phyloP scores from a whole-genome alignment of 805 yeast species.

The Pichia ethanolica region DNA sequence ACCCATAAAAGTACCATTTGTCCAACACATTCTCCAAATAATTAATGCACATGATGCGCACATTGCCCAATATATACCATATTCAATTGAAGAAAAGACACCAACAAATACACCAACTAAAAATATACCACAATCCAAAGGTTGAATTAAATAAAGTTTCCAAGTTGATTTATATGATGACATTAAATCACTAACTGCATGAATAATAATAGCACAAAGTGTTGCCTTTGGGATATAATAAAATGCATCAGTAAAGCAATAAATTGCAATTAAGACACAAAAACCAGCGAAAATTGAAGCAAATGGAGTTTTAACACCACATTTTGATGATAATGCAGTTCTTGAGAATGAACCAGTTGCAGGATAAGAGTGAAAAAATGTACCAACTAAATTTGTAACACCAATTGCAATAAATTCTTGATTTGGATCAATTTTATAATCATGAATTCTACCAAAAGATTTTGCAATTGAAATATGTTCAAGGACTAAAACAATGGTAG shows the following conservation, averaged over 20 bases:
- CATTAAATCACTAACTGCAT: slow-evolving; percentile 85
- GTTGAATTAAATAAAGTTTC: slow-evolving; percentile 64
- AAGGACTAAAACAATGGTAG: slow-evolving; percentile 71
- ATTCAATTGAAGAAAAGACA: slow-evolving; percentile 71
- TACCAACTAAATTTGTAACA: slow-evolving; percentile 79
- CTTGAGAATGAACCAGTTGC: slow-evolving; percentile 94
- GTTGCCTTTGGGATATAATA: slow-evolving; percentile 87
- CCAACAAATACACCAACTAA: slow-evolving; percentile 64
- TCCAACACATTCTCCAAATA: slow-evolving; percentile 68
- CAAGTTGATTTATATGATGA: slow-evolving; percentile 61
- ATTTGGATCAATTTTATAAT: slow-evolving; percentile 83
- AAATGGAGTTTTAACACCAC: slow-evolving; percentile 92
- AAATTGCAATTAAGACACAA: slow-evolving; percentile 78
- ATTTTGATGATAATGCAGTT: slow-evolving; percentile 86
- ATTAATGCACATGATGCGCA: slow-evolving; percentile 74
- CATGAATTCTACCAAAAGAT: slow-evolving; percentile 87
- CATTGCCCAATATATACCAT: slow-evolving; percentile 85
- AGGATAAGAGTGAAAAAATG: slow-evolving; percentile 88
- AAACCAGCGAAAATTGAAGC: slow-evolving; percentile 88
- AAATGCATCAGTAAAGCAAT: slow-evolving; percentile 75
- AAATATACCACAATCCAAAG: slow-evolving; percentile 68
- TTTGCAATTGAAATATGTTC: slow-evolving; percentile 92
- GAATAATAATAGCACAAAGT: slow-evolving; percentile 78
- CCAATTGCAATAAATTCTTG: slow-evolving; percentile 94
- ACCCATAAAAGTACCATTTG: slow-evolving; percentile 79